Percentiles rank a stretch among this genome's conserved stretches.
Evolutionary conservation across 2,329 filamentous ascomycete species (phyloP).

Genomic region (Cryphonectria nitschkei): DNA sequence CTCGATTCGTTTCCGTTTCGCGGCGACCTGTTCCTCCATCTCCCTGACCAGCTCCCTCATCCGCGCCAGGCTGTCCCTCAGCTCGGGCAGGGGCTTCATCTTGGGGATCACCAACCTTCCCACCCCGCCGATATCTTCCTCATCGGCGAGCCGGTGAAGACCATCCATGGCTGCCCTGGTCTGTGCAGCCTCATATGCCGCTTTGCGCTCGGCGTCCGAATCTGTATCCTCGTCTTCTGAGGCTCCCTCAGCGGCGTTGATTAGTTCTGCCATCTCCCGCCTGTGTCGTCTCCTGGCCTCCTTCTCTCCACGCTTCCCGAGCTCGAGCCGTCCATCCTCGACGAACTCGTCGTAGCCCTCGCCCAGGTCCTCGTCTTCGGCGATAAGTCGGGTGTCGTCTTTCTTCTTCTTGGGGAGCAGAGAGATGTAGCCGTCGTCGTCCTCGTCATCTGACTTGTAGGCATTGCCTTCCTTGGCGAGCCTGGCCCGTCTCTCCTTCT

Average conservation of each 20-base stretch:
- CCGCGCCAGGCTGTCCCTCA: constrained; percentile 68
- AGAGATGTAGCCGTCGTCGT: constrained; percentile 40
- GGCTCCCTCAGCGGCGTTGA: constrained; percentile 63
- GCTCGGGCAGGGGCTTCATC: constrained; percentile 76
- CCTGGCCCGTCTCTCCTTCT: constrained; percentile 85
- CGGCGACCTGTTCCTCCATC: constrained; percentile 66
- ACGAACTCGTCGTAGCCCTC: constrained; percentile 94
- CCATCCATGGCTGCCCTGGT: constrained; percentile 86
- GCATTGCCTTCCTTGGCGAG: constrained; percentile 71
- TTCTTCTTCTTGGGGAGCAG: constrained; percentile 58
- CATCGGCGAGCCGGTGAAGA: constrained; percentile 51
- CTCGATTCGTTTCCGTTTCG: constrained; percentile 66
- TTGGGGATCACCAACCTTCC: constrained; percentile 56
- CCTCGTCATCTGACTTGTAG: constrained; percentile 58
- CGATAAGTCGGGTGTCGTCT: constrained; percentile 73
- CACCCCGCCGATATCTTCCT: constrained; percentile 40
- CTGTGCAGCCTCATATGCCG: constrained; percentile 86
- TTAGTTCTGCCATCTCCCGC: constrained; percentile 81
- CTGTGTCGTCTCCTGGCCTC: constrained; percentile 69
- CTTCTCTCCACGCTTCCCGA: constrained; percentile 78
- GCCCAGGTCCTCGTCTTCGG: constrained; percentile 88
- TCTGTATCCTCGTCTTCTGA: constrained; percentile 64
- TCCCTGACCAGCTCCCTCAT: constrained; percentile 64
- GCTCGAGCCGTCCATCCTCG: constrained; percentile 77
- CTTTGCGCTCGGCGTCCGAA: constrained; percentile 70